Base-by-base conservation (phyloP, 1,284 basidiomycete species). In the Cystobasidiaceae sp. region DNA sequence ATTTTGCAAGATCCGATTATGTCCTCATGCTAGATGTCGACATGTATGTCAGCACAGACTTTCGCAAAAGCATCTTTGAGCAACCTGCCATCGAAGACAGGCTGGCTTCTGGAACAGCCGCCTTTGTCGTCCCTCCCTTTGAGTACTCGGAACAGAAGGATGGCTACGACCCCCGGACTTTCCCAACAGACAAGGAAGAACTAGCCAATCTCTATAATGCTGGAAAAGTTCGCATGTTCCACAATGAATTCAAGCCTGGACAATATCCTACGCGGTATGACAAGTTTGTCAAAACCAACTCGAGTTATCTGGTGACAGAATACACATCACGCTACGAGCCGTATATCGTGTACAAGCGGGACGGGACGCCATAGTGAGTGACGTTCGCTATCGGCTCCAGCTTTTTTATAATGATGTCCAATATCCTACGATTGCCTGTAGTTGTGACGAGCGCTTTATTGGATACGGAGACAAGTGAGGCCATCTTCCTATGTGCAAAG, bases 11-110 rank as follows among this genome's bases (percentile, higher is more conserved):
- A 13, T 89, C 89, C 4, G 82, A 86, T 68, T 88, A 83, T 71
- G 83, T 90, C 55, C 87, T 91, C 85, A 88, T 90, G 85, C 83
- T 91, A 57, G 89, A 90, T 75, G 85, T 90, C 67, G 89, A 90
- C 75, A 90, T 91, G 75, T 86, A 82, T 39, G 77, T 88, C 8
- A 89, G 88, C 73, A 89, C 89, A 50, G 83, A 88, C 76, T 87
- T 89, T 75, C 81, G 86, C 60, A 75, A 74, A 23, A 80, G 82
- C 11, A 78, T 89, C 64, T 77, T 79, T 59, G 75, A 72, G 46
- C 68, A 67, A 60, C 48, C 52, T 49, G 65, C 15, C n/a, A n/a
- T n/a, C n/a, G n/a, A n/a, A 46, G 73, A 72, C 60, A 71, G 77
- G 66, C 74, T 86, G 52, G 77, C 78, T 34, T 79, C 78, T 48